These are phyloP conservation scores for Aspergillus sp. DNA, from an alignment of 2,329 filamentous ascomycete genomes.

Conservation along the genomic window DNA sequence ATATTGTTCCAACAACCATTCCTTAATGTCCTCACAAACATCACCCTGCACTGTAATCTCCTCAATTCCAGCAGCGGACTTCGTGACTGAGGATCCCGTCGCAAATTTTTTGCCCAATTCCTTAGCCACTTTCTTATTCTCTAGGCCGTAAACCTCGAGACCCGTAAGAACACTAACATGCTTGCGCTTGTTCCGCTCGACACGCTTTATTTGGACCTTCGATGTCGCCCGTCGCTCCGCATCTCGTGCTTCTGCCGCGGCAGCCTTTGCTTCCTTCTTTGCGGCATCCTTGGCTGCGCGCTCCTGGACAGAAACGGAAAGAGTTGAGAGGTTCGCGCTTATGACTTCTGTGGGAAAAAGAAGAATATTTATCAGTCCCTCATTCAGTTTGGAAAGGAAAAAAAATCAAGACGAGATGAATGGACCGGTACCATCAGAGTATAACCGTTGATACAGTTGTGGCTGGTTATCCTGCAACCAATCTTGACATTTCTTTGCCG, in stretches of 20 bases:
- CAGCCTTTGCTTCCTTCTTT: conserved; percentile 95
- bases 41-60: conserved; percentile 98
- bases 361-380: not conserved
- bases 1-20: conserved; percentile 87
- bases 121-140: conserved; percentile 94
- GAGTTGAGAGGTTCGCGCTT: conserved; percentile 77
- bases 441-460: conserved; percentile 73
- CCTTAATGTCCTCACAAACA: conserved; percentile 89
- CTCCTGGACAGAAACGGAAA: conserved; percentile 89
- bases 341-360: conserved; percentile 63
- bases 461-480: conserved; percentile 80
- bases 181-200: conserved; percentile 98
- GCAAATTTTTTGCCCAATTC: conserved; percentile 99
- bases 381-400: not conserved
- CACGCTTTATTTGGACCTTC: conserved; percentile 88
- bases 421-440: conserved; percentile 69
- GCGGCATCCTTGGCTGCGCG: conserved; percentile 92
- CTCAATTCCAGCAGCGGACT: conserved; percentile 79
- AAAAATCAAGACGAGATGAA: not conserved
- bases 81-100: conserved; percentile 88
- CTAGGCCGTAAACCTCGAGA: conserved; percentile 84
- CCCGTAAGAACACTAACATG: conserved; percentile 91
- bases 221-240: conserved; percentile 79
- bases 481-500: conserved; percentile 93
- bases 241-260: conserved; percentile 79